phyloP scores from a whole-genome alignment of 2,329 filamentous ascomycete genomes.

The Neofusicoccum sp. region DNA sequence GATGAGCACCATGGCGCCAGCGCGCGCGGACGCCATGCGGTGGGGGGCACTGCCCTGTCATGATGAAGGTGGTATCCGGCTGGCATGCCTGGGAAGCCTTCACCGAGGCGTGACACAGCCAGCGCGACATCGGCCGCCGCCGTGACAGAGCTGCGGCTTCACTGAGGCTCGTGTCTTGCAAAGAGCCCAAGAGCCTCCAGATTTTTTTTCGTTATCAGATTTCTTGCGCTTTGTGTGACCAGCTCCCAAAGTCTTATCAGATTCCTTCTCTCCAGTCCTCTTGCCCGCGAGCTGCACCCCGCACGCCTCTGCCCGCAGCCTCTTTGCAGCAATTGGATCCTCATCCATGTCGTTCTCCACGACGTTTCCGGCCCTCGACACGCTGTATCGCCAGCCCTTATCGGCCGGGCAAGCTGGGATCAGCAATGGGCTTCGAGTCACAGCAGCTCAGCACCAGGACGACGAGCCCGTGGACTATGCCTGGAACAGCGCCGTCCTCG shows the following conservation, averaged over 20 bases:
- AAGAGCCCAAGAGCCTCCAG: conserved; percentile 11
- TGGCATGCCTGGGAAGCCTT: background rate
- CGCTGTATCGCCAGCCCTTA: conserved; percentile 16
- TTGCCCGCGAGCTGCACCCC: background rate
- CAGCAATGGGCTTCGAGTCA: conserved; percentile 2
- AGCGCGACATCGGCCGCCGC: conserved; percentile 1
- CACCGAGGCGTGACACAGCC: background rate
- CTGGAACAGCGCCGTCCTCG: conserved; percentile 3
- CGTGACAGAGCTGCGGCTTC: background rate
- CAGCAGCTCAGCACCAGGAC: background rate
- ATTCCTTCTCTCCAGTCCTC: conserved; percentile 2
- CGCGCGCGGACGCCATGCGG: background rate
- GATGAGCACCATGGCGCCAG: background rate
- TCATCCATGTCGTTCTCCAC: conserved; percentile 16
- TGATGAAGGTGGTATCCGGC: background rate
- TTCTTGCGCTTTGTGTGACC: background rate
- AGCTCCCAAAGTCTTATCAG: conserved; percentile 7
- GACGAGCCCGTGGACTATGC: background rate
- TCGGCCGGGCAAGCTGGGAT: background rate
- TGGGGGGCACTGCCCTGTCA: background rate
- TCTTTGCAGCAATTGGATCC: conserved; percentile 6
- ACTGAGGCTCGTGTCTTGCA: background rate
- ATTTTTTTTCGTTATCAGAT: conserved; percentile 17
- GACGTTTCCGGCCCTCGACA: conserved; percentile 15
- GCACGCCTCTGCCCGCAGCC: background rate